Evolutionary conservation across 345 rosid genomes (phyloP).

Genomic region (Limnanthes douglasii): DNA sequence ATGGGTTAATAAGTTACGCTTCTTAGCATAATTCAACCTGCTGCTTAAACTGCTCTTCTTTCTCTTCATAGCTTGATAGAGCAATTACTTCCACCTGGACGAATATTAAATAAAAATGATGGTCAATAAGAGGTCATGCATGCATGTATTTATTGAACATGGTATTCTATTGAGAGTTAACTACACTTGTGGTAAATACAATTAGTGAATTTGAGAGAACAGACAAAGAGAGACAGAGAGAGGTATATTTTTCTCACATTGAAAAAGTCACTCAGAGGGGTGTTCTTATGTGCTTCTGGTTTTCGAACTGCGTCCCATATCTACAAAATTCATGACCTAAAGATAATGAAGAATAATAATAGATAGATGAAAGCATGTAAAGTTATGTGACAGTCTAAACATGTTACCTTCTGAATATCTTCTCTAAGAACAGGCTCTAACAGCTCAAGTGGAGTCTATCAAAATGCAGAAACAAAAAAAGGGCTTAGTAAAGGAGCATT

Average conservation of each 20-base stretch:
- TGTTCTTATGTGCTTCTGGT: constrained; percentile 49
- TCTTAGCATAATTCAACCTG: constrained; percentile 28
- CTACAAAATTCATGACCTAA: constrained; percentile 19
- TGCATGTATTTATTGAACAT: no score
- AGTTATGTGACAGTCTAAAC: background rate
- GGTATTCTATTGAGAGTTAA: no score
- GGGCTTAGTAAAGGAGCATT: constrained; percentile 3
- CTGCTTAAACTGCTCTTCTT: constrained; percentile 61
- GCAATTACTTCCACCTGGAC: constrained; percentile 72
- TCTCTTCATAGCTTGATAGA: constrained; percentile 61
- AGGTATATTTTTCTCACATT: constrained; percentile 30
- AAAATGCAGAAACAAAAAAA: constrained; percentile 1
- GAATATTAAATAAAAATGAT: constrained; percentile 5
- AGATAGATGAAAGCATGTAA: background rate
- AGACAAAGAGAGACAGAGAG: background rate
- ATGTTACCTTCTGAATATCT: constrained; percentile 63
- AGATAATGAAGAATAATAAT: constrained; percentile 6
- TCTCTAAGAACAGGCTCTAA: constrained; percentile 56
- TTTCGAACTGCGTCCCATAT: constrained; percentile 79
- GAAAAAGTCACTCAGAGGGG: constrained; percentile 74
- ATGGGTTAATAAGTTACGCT: constrained; percentile 1
- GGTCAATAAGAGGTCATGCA: no score
- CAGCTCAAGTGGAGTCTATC: constrained; percentile 59
- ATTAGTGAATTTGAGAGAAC: background rate
- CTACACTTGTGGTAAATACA: no score